Evolutionary conservation across 192 early-diverging fungal genomes (phyloP).

Genomic region (Coemansia sp.): DNA sequence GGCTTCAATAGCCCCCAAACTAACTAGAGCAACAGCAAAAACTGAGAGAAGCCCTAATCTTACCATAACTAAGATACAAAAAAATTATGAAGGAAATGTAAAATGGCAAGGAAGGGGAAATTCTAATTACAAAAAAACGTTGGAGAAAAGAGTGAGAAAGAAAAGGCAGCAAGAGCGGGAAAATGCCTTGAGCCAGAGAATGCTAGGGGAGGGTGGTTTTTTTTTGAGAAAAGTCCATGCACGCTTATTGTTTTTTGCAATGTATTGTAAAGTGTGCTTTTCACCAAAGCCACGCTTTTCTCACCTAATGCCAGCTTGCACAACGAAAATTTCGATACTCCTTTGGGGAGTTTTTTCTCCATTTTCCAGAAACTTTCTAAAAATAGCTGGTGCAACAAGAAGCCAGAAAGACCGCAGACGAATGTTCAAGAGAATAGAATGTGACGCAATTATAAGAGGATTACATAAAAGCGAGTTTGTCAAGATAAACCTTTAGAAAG

Average conservation of each 20-base stretch:
- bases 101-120: not conserved
- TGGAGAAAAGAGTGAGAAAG: not conserved
- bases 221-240: not conserved
- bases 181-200: too few relatives aligned
- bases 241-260: not conserved
- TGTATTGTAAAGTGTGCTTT: too few relatives aligned
- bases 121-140: not conserved
- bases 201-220: too few relatives aligned
- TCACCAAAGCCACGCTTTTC: too few relatives aligned
- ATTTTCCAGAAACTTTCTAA: not conserved
- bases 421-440: not conserved
- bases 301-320: too few relatives aligned
- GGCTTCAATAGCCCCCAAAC: not conserved
- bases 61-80: slow-evolving; percentile 6
- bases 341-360: not conserved
- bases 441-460: not conserved
- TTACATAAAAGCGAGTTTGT: too few relatives aligned
- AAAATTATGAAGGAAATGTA: not conserved
- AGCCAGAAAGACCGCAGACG: not conserved
- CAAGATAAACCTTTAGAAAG: too few relatives aligned
- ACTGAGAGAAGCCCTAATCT: slow-evolving; percentile 1
- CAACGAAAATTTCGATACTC: not conserved
- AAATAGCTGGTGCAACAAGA: not conserved
- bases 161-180: too few relatives aligned
- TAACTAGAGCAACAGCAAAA: slow-evolving; percentile 7